These are phyloP conservation scores for Backusella macrospora DNA, from an alignment of 192 early-diverging fungal genomes.

Conservation along the genomic window DNA sequence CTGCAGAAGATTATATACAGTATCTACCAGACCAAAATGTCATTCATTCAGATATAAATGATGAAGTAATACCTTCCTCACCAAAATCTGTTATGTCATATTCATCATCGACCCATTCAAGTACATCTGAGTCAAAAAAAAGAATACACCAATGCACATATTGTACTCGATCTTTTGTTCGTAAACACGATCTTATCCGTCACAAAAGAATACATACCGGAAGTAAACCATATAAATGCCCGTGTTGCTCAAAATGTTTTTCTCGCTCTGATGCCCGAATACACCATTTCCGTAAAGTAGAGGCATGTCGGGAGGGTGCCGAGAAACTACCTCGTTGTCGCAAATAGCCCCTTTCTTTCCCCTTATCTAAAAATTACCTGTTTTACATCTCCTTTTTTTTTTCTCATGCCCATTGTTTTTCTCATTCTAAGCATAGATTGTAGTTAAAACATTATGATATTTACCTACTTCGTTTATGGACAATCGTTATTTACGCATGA, in stretches of 20 bases:
- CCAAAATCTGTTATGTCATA: neutral
- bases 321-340: neutral
- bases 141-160: slow-evolving; percentile 2
- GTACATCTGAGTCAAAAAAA: neutral
- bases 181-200: slow-evolving; percentile 19
- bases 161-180: slow-evolving; percentile 13
- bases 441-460: neutral
- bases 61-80: neutral
- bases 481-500: slow-evolving; percentile 11
- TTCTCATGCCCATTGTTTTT: neutral
- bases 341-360: neutral
- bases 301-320: slow-evolving; percentile 4
- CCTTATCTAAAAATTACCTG: slow-evolving; percentile 6
- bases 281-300: slow-evolving; percentile 13
- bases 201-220: slow-evolving; percentile 26
- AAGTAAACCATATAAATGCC: slow-evolving; percentile 21
- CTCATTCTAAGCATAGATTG: neutral
- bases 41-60: neutral
- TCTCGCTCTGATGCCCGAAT: slow-evolving; percentile 18
- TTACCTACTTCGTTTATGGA: neutral
- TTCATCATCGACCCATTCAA: neutral
- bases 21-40: neutral
- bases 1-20: neutral
- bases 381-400: neutral
- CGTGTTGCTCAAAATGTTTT: slow-evolving; percentile 22